Evolutionary conservation across 257 asterid species (phyloP).

Genomic region (Capsicum baccatum): DNA sequence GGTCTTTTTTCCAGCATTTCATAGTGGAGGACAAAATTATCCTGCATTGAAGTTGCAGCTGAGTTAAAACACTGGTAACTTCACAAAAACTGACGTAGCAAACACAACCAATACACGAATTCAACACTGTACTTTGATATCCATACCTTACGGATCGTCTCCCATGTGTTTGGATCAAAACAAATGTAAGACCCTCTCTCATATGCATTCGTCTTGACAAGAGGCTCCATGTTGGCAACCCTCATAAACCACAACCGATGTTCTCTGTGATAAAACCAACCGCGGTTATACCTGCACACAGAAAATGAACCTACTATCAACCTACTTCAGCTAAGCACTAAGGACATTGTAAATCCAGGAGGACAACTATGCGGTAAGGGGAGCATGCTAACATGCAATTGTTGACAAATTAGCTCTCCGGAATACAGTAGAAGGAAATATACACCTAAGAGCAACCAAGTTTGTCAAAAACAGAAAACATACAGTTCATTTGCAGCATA

Average conservation of each 20-base stretch:
- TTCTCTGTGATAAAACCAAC: conserved; percentile 87
- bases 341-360: not conserved
- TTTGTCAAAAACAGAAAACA: conserved; percentile 36
- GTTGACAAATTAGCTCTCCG: conserved; percentile 21
- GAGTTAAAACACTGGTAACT: not conserved
- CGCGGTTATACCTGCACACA: conserved; percentile 62
- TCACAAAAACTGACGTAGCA: not conserved
- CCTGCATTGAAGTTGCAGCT: conserved; percentile 50
- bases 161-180: conserved; percentile 83
- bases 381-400: conserved; percentile 24
- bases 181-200: conserved; percentile 75
- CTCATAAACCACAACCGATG: conserved; percentile 69
- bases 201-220: conserved; percentile 57
- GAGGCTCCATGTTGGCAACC: conserved; percentile 71
- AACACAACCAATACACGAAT: not conserved
- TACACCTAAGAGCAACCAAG: conserved; percentile 17
- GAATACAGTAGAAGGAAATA: conserved; percentile 11
- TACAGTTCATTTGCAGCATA: conserved; percentile 89
- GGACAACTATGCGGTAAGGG: not conserved
- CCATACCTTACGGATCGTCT: conserved; percentile 72
- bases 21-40: conserved; percentile 70
- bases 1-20: conserved; percentile 78
- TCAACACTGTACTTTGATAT: not conserved
- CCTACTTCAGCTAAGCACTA: not conserved
- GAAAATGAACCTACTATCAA: conserved; percentile 12